Evolutionary conservation across 176 grass and related monocot species (phyloP).

Genomic region (Aegilops umbellulata): DNA sequence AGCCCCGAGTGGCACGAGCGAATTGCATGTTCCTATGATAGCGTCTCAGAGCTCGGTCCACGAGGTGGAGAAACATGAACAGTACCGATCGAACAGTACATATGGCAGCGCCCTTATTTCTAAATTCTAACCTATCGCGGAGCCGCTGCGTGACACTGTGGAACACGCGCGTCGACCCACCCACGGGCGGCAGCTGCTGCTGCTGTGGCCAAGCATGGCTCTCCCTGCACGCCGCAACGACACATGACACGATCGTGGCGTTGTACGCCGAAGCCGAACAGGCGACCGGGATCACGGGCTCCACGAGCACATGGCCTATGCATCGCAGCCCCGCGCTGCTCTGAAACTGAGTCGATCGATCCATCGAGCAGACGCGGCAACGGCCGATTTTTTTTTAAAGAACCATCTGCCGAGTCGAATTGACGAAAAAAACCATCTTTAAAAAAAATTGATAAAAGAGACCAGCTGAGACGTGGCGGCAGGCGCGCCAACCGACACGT

Average conservation of each 20-base stretch:
- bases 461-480: no score
- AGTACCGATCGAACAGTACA: neutral
- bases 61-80: neutral
- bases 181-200: no score
- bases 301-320: conserved; percentile 35
- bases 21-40: neutral
- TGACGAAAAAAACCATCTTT: no score
- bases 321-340: no score
- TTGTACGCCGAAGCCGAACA: neutral
- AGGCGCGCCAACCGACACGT: no score
- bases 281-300: conserved; percentile 21
- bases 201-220: neutral
- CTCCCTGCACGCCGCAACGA: neutral
- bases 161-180: no score
- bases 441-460: no score
- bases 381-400: no score
- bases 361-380: neutral
- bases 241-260: neutral
- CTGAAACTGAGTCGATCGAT: no score
- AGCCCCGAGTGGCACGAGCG: neutral
- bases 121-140: neutral
- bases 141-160: neutral
- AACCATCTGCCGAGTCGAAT: no score
- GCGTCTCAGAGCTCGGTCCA: neutral
- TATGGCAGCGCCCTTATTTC: no score